Evolutionary conservation across 805 yeast genomes (phyloP), one percentile per base, ranked within the genome.

Genomic region (Cyberlindnera maclurae): DNA sequence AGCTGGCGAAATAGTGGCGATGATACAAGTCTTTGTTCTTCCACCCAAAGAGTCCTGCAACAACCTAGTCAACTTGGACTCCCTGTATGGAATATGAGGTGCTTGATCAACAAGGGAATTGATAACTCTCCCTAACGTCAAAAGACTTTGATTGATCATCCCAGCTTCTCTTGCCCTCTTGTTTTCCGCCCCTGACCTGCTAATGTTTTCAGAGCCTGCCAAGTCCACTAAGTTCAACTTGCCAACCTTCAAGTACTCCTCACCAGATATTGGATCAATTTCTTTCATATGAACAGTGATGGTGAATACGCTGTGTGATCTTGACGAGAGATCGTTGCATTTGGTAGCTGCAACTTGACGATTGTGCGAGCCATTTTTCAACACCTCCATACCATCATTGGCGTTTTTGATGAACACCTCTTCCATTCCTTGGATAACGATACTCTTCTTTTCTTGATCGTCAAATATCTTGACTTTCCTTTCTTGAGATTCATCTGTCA

Each of bases 151-250:
- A 59, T 88, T 88, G 33, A 89, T 89, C 43, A 82, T 71, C 0
- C 96, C 96, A 2, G 96, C 96, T 58, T 88, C 97, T 44, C 87
- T 77, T 0, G 96, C 96, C 29, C 95, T 71, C 52, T 75, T 79
- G 54, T 81, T 79, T 18, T 75, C 73, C 0, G 96, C 95, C 2
- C 97, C 97, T 0, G 95, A 82, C 46, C 86, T 67, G 46, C 68
- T 74, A 33, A 88, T 80, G 55, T 87, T 87, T 54, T 88, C 97
- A 16, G 94, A 82, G 1, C 97, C 97, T 0, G 97, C 97, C 49
- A 89, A 66, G 62, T 88, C 97, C n/a, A 89, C 97, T 8, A 88
- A 64, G 54, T 88, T 86, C 56, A 86, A 70, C 52, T 85, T 86
- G 5, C 87, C 79, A 30, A 67, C 61, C 46, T 73, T 68, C 34